Conservation (phyloP, 2,329 filamentous ascomycete species). For the Alternaria tenuissima region DNA sequence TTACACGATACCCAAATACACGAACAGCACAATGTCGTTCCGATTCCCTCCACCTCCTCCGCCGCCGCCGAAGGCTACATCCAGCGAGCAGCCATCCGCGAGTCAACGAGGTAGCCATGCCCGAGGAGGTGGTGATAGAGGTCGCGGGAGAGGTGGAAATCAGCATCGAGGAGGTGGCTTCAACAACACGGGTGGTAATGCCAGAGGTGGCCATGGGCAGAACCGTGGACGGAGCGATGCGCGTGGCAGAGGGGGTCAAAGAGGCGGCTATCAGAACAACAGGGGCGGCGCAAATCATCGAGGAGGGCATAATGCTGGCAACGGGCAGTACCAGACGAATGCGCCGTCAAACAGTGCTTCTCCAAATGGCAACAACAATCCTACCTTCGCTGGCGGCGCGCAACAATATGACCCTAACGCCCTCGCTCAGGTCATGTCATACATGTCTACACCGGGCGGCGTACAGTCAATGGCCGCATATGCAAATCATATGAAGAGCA, state of each 20-base stretch:
- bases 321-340: slow-evolving; percentile 19
- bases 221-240: slow-evolving; percentile 22
- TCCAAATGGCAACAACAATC: slow-evolving; percentile 21
- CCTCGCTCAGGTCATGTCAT: slow-evolving; percentile 41
- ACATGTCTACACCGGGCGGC: slow-evolving; percentile 39
- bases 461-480: slow-evolving; percentile 41
- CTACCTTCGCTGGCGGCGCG: slow-evolving; percentile 23
- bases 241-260: slow-evolving; percentile 27
- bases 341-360: not conserved
- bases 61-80: slow-evolving; percentile 46
- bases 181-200: slow-evolving; percentile 14
- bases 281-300: slow-evolving; percentile 25
- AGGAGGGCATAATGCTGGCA: slow-evolving; percentile 2
- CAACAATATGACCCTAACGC: slow-evolving; percentile 32
- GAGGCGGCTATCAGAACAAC: slow-evolving; percentile 31
- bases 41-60: slow-evolving; percentile 61
- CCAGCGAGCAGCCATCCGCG: slow-evolving; percentile 35
- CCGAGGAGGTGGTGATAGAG: slow-evolving; percentile 38
- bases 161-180: slow-evolving; percentile 30
- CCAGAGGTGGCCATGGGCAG: slow-evolving; percentile 30
- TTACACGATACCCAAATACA: not conserved
- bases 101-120: slow-evolving; percentile 41
- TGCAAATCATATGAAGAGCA: slow-evolving; percentile 31
- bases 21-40: slow-evolving; percentile 35
- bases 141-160: slow-evolving; percentile 35